Base-by-base conservation (phyloP, 2,329 filamentous ascomycete genomes). In the Phyllosticta citriasiana region DNA sequence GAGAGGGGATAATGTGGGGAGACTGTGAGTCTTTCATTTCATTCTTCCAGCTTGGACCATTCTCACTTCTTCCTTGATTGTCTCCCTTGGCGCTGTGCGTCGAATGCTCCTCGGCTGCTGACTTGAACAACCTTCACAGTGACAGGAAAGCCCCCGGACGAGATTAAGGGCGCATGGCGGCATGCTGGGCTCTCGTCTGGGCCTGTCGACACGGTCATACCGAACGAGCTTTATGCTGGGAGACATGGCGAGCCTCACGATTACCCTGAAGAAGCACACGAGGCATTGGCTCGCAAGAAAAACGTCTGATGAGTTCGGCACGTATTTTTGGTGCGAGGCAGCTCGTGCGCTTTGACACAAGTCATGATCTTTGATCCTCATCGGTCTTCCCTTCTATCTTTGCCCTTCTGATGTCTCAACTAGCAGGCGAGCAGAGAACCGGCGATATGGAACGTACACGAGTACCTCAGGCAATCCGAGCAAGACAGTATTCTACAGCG, bases 171-270 rank as follows among this genome's bases (percentile, higher is more conserved):
- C 66, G 66, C 14, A 57, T 71, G 66, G 47, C 65, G 68, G 14
- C 69, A 71, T 61, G 70, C 69, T 22, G 69, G 69, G 5, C 60
- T 71, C n/a, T 67, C 65, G 2, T 64, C 66, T 10, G 69, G 67
- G 22, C 62, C 68, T 9, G 66, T 69, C 2, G 57, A 57, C 54
- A 66, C 66, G 40, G 71, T 71, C 55, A 60, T 66, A 50, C 68
- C 67, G 4, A 68, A 69, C 55, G 69, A 68, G 57, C 56, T 72
- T 3, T 71, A 72, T 55, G 68, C 70, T 12, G 57, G 19, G 56
- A 53, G 40, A n/a, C n/a, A 6, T 47, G 40, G 40, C 16, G 40
- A 47, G 12, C 16, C 14, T 47, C 14, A n/a, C 14, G 3, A 3
- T 4, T 0, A 7, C 14, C 16, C n/a, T 7, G 40, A n/a, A n/a